These are phyloP conservation scores for Caryopteris hybrid DNA, from an alignment of 305 asterid species.

Conservation along the genomic window DNA sequence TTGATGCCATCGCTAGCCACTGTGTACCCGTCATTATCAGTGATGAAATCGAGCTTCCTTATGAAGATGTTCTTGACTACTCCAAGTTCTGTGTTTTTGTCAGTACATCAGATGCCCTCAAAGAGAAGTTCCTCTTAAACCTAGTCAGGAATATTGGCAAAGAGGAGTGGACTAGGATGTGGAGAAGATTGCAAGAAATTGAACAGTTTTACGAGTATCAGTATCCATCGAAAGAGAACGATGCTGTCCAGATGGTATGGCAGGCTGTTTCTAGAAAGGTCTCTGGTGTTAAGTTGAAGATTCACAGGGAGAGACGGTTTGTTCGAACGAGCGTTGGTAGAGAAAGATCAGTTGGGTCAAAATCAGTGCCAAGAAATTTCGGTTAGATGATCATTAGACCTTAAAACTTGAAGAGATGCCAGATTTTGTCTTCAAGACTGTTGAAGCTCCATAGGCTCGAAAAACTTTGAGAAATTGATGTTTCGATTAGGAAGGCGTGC, in stretches of 20 bases:
- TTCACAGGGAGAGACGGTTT: slow-evolving; percentile 42
- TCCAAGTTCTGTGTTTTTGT: slow-evolving; percentile 66
- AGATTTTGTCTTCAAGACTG: background rate
- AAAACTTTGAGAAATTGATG: background rate
- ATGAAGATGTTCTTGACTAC: slow-evolving; percentile 79
- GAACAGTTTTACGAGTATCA: slow-evolving; percentile 54
- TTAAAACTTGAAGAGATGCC: background rate
- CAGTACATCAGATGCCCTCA: slow-evolving; percentile 69
- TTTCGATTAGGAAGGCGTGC: too few relatives aligned
- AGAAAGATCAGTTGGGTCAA: slow-evolving; percentile 21
- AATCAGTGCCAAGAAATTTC: slow-evolving; percentile 50
- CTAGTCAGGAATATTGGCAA: slow-evolving; percentile 46
- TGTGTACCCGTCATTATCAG: slow-evolving; percentile 87
- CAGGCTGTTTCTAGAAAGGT: slow-evolving; percentile 72
- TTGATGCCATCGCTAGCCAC: slow-evolving; percentile 92
- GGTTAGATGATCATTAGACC: slow-evolving; percentile 19
- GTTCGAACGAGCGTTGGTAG: slow-evolving; percentile 18
- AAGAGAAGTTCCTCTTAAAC: slow-evolving; percentile 53
- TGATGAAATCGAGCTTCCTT: slow-evolving; percentile 85
- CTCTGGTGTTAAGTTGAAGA: slow-evolving; percentile 41
- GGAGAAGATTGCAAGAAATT: slow-evolving; percentile 65
- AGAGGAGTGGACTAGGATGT: slow-evolving; percentile 77
- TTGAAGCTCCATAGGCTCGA: background rate
- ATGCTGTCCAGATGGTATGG: slow-evolving; percentile 95
- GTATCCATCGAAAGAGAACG: slow-evolving; percentile 68